A percentile compares a stretch with the other conserved stretches of the same genome.
Conservation (phyloP, 768 basidiomycete species). For the Sarcodon aspratus region DNA sequence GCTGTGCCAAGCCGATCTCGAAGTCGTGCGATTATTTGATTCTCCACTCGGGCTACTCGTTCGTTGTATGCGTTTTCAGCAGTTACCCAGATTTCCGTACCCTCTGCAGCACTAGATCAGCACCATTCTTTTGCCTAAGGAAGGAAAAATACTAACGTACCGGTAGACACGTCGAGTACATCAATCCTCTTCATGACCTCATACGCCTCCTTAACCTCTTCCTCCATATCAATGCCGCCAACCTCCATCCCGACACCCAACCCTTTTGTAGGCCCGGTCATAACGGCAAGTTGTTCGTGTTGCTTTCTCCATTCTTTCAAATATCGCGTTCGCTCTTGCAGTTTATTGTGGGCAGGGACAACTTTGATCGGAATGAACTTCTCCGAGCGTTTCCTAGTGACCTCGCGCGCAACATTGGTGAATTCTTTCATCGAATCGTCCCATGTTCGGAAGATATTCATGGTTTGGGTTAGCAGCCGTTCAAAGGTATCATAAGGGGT, state of each 20-base stretch:
- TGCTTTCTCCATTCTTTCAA: constrained; percentile 90
- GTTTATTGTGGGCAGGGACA: constrained; percentile 76
- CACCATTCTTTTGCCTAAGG: background rate
- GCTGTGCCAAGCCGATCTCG: constrained; percentile 91
- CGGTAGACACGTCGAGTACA: constrained; percentile 86
- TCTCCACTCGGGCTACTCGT: constrained; percentile 93
- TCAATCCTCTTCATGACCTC: constrained; percentile 97
- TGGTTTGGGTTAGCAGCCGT: constrained; percentile 62
- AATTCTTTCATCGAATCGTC: constrained; percentile 58
- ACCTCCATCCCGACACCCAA: constrained; percentile 64
- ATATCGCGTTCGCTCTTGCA: constrained; percentile 83
- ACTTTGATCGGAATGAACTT: constrained; percentile 98
- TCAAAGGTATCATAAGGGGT: constrained; percentile 94
- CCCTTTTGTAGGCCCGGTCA: constrained; percentile 93
- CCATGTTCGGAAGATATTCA: constrained; percentile 52
- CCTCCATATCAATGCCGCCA: constrained; percentile 95
- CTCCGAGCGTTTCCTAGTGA: constrained; percentile 80
- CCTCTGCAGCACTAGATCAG: constrained; percentile 41
- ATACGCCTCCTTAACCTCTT: constrained; percentile 92
- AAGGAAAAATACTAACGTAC: constrained; percentile 31
- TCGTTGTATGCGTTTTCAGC: constrained; percentile 98
- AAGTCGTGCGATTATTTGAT: constrained; percentile 92
- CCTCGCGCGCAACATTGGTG: constrained; percentile 70
- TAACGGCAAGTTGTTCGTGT: constrained; percentile 93
- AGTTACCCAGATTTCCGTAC: constrained; percentile 95